Base-by-base conservation (phyloP, 768 basidiomycete species). In the Lactarius indigo region DNA sequence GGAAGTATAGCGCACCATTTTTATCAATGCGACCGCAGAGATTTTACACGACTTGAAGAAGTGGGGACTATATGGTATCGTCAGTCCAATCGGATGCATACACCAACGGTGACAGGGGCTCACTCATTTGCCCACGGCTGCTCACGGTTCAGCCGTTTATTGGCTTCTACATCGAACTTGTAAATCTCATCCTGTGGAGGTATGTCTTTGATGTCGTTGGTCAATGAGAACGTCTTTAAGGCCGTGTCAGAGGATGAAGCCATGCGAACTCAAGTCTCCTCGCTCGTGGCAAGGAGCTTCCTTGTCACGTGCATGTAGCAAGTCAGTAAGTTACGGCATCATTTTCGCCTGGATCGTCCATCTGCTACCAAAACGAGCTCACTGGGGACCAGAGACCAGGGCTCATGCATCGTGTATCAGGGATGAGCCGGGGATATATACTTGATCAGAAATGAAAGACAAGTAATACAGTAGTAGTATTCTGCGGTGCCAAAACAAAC, bases 31-130 rank as follows among this genome's bases (percentile, higher is more conserved):
- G 31, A 98, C 87, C 0, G 94, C 94, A 0, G 94, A 96, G 72
- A 99, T 98, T 79, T 93, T 96, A 78, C 91, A 99, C 77, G 85
- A 83, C 74, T 89, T 94, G 79, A 92, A 91, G 79, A 88, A 88
- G 71, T 90, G 87, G 0, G 89, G 88, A 70, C 91, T 93, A 70
- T 44, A 50, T 61, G 50, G 69, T 55, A 50, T 50, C n/a, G 28
- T 59, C 35, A 63, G 33, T 39, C 9, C 31, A 3, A 23, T 64
- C 66, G 62, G 72, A 57, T 28, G 50, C 15, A 23, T 42, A 26
- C 52, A 33, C 30, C 9, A 13, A 23, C 4, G 18, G 30, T 59
- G 64, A 52, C 60, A 44, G 64, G 50, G 31, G 81, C 85, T 74
- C 69, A 96, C 95, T 98, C 96, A 73, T 86, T 85, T 64, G 82